These are phyloP conservation scores for Claviceps humidiphila DNA, from an alignment of 2,329 filamentous ascomycete species.

Conservation along the genomic window DNA sequence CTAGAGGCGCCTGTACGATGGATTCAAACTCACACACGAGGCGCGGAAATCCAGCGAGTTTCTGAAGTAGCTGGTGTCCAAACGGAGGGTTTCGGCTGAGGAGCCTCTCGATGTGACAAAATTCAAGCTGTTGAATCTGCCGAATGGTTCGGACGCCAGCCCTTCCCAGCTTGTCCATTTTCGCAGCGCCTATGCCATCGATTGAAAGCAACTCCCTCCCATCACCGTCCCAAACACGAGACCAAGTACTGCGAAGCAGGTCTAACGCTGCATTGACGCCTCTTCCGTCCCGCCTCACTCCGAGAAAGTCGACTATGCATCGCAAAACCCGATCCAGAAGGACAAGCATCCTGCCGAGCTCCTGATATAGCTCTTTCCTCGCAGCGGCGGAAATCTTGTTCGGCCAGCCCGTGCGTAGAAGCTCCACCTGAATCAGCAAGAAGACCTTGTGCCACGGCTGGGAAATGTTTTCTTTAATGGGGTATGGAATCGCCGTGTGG, in stretches of 20 bases:
- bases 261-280: slow-evolving; percentile 59
- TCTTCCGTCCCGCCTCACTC: slow-evolving; percentile 42
- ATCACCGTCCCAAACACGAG: slow-evolving; percentile 69
- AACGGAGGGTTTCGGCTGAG: slow-evolving; percentile 73
- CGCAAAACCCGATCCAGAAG: slow-evolving; percentile 22
- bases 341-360: slow-evolving; percentile 19
- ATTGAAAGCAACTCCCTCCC: slow-evolving; percentile 74
- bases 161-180: slow-evolving; percentile 59
- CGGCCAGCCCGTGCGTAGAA: slow-evolving; percentile 50
- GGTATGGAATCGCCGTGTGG: slow-evolving; percentile 24
- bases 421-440: slow-evolving; percentile 58
- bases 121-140: slow-evolving; percentile 52
- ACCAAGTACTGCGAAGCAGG: slow-evolving; percentile 62
- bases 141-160: slow-evolving; percentile 61
- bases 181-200: slow-evolving; percentile 60
- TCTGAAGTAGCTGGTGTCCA: slow-evolving; percentile 54
- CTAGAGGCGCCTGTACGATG: slow-evolving; percentile 8
- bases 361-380: slow-evolving; percentile 20
- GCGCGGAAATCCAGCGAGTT: slow-evolving; percentile 56
- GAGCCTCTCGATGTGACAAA: slow-evolving; percentile 61
- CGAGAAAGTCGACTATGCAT: slow-evolving; percentile 26
- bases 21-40: slow-evolving; percentile 29
- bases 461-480: slow-evolving; percentile 29
- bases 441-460: slow-evolving; percentile 61
- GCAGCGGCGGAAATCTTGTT: slow-evolving; percentile 26